Conservation (phyloP, 2,329 filamentous ascomycete genomes). For the Penicillium sp. region DNA sequence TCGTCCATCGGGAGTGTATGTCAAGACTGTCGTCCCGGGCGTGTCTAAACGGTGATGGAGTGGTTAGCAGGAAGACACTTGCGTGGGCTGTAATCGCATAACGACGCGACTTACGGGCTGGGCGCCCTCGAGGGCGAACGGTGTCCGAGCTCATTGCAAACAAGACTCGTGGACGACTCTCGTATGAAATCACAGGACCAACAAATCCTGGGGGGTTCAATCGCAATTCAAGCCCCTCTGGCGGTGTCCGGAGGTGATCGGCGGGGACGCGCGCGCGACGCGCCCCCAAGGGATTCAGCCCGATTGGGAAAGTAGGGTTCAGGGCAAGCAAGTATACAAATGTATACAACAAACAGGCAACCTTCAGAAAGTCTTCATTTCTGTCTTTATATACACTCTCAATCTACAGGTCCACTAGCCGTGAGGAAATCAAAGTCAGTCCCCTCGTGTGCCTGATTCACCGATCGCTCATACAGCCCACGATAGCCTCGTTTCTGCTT, state of each 20-base stretch:
- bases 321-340: slow-evolving; percentile 18
- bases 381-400: too few species aligned
- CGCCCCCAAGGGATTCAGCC: slow-evolving; percentile 29
- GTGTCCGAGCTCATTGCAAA: slow-evolving; percentile 41
- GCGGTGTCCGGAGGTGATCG: slow-evolving; percentile 11
- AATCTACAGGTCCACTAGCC: slow-evolving; percentile 24
- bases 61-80: slow-evolving; percentile 12
- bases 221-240: slow-evolving; percentile 5
- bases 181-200: slow-evolving; percentile 3
- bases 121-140: slow-evolving; percentile 44
- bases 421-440: slow-evolving; percentile 47
- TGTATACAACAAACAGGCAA: background rate
- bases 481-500: slow-evolving; percentile 42
- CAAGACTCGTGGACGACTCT: background rate
- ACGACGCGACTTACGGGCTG: slow-evolving; percentile 51
- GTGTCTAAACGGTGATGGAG: slow-evolving; percentile 61
- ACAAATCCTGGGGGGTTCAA: slow-evolving; percentile 14
- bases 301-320: slow-evolving; percentile 36
- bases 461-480: slow-evolving; percentile 47
- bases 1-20: slow-evolving; percentile 86
- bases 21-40: slow-evolving; percentile 81
- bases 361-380: too few species aligned
- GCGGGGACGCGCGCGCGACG: slow-evolving; percentile 33
- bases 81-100: background rate
- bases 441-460: slow-evolving; percentile 48